Evolutionary conservation across 1,284 basidiomycete species (phyloP).

Genomic region (Cerrena zonata): DNA sequence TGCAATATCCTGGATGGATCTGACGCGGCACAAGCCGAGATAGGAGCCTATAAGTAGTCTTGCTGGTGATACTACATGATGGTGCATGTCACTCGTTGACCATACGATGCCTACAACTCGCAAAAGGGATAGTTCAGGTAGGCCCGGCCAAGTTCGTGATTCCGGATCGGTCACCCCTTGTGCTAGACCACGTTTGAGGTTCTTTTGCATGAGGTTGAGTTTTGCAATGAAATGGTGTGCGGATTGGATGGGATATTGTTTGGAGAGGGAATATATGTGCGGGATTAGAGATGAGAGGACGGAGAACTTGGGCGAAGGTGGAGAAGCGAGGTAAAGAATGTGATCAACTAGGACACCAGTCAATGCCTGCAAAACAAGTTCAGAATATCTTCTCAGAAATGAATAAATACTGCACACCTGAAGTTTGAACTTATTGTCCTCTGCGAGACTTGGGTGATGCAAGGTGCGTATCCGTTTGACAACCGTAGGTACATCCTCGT

Average conservation of each 20-base stretch:
- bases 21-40: constrained; percentile 77
- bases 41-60: constrained; percentile 89
- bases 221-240: constrained; percentile 81
- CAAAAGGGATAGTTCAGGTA: constrained; percentile 78
- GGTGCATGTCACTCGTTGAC: constrained; percentile 92
- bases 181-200: constrained; percentile 79
- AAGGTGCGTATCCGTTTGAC: constrained; percentile 87
- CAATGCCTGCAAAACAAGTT: constrained; percentile 48
- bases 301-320: constrained; percentile 53
- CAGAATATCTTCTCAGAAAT: constrained; percentile 4
- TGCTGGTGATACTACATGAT: constrained; percentile 83
- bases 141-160: constrained; percentile 83
- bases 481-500: constrained; percentile 74
- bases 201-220: constrained; percentile 89
- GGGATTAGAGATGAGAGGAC: constrained; percentile 71
- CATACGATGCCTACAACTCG: constrained; percentile 79
- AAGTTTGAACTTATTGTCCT: constrained; percentile 88
- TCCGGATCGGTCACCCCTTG: constrained; percentile 60
- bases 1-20: constrained; percentile 70
- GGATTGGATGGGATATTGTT: constrained; percentile 75
- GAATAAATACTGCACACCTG: constrained; percentile 49
- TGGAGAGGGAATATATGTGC: constrained; percentile 77
- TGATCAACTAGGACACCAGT: constrained; percentile 88
- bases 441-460: constrained; percentile 85
- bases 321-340: constrained; percentile 71